A percentile compares a stretch with the other conserved stretches of the same genome.
These are phyloP conservation scores for Fusarium staphyleae DNA, from an alignment of 2,329 filamentous ascomycete species.

Conservation along the genomic window DNA sequence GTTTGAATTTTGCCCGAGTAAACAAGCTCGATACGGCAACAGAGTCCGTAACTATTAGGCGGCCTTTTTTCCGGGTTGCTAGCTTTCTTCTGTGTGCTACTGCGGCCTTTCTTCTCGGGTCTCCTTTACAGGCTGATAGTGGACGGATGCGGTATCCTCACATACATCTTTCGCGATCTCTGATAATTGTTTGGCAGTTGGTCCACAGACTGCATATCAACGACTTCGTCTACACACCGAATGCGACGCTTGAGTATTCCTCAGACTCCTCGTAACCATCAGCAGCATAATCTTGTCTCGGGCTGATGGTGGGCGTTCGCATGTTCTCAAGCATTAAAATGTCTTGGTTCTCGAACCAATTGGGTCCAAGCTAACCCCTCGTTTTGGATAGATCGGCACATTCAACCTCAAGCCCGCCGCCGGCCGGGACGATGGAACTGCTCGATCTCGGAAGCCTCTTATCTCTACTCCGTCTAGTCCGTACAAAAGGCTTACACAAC, in stretches of 20 bases:
- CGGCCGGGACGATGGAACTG: background rate
- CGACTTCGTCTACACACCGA: background rate
- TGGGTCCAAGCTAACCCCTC: conserved; percentile 7
- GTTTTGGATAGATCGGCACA: conserved; percentile 1
- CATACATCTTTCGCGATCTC: too few relatives aligned
- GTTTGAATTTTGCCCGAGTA: background rate
- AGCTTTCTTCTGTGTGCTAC: background rate
- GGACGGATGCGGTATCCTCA: too few relatives aligned
- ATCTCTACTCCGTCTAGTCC: too few relatives aligned
- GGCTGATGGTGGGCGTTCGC: background rate
- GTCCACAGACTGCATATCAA: background rate
- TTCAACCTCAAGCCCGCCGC: background rate
- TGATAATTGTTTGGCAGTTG: too few relatives aligned
- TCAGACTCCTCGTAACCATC: conserved; percentile 11
- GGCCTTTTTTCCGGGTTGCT: background rate
- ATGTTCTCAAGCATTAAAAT: background rate
- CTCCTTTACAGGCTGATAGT: too few relatives aligned
- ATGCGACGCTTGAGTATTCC: conserved; percentile 5
- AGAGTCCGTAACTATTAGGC: too few relatives aligned
- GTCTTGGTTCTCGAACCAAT: conserved; percentile 3
- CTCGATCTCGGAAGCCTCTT: conserved; percentile 2
- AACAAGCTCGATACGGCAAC: background rate
- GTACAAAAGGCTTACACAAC: background rate
- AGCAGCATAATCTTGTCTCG: conserved; percentile 2
- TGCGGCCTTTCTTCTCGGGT: background rate